Conservation (phyloP, 2,329 filamentous ascomycete species). For the Fusarium bulbicola region DNA sequence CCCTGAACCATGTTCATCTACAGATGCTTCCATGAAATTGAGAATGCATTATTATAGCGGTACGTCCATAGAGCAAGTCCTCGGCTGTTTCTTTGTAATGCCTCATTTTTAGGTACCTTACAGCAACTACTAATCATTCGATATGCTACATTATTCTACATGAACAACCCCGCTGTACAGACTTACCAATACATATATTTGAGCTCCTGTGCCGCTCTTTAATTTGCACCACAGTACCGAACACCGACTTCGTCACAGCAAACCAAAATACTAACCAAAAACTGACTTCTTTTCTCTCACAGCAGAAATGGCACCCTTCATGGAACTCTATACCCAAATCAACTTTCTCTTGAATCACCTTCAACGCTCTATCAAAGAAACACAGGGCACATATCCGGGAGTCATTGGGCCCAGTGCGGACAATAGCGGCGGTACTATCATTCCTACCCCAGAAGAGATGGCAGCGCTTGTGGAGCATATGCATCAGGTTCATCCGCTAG, state of each 20-base stretch:
- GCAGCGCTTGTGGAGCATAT: neutral
- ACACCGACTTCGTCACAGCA: neutral
- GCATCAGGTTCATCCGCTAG: neutral
- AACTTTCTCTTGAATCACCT: neutral
- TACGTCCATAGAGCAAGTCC: rapidly evolving
- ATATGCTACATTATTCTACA: rapidly evolving
- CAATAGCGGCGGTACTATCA: neutral
- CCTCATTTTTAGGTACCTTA: rapidly evolving
- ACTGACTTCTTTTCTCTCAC: rapidly evolving
- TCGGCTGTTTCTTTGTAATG: neutral
- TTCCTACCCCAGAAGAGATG: neutral
- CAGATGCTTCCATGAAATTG: rapidly evolving
- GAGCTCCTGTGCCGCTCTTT: rapidly evolving
- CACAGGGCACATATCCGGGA: rapidly evolving
- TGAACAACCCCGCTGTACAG: neutral
- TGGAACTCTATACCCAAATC: neutral
- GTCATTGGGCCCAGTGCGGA: neutral
- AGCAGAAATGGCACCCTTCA: neutral
- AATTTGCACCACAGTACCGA: rapidly evolving
- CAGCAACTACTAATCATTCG: rapidly evolving
- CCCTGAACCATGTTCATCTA: rapidly evolving
- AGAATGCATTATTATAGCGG: rapidly evolving
- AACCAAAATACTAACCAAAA: rapidly evolving
- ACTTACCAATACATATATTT: neutral
- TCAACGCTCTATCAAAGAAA: neutral